Base-by-base conservation (phyloP, 768 basidiomycete species). In the Candolleomyces eurysporus region DNA sequence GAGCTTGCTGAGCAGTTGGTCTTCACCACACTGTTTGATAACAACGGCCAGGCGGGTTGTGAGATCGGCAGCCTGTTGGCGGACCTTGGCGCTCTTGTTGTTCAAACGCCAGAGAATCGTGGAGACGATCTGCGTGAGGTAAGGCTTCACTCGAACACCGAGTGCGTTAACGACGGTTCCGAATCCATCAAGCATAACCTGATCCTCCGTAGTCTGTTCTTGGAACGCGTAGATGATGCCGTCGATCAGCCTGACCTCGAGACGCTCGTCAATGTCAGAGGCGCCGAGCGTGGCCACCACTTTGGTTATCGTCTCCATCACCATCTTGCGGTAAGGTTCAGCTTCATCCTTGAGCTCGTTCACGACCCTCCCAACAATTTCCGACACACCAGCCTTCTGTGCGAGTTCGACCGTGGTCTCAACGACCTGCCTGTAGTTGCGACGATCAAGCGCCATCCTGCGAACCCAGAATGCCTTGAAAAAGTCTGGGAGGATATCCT, bases 141-240 rank as follows among this genome's bases (percentile, higher is more conserved):
- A 98, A 0, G 96, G 96, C 75, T 98, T 98, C 68, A 98, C 95
- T 19, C 96, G 92, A 62, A 96, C 91, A 54, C 94, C 93, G 7
- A 99, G 86, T 10, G 97, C 95, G 65, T 96, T 96, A 65, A 98
- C 96, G 55, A 98, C 95, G 0, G 95, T 96, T 19, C 96, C 96
- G 67, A 99, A 98, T 22, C 97, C 96, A 64, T 99, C 96, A 63
- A 99, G 78, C 96, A 99, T 98, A 71, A 98, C 96, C 71, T 95
- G 95, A 69, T 99, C 97, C 73, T 99, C 97, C 8, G 94, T 92
- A 2, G 96, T 98, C 74, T 99, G 97, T 78, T 98, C 96, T 75
- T 98, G 96, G 92, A 99, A 99, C 16, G 97, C 90, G 72, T 96
- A 98, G 75, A 98, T 98, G 77, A 99, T 98, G 42, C 97, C 96